phyloP scores from a whole-genome alignment of 768 basidiomycete genomes.

The Chlorophyllum brunneum region DNA sequence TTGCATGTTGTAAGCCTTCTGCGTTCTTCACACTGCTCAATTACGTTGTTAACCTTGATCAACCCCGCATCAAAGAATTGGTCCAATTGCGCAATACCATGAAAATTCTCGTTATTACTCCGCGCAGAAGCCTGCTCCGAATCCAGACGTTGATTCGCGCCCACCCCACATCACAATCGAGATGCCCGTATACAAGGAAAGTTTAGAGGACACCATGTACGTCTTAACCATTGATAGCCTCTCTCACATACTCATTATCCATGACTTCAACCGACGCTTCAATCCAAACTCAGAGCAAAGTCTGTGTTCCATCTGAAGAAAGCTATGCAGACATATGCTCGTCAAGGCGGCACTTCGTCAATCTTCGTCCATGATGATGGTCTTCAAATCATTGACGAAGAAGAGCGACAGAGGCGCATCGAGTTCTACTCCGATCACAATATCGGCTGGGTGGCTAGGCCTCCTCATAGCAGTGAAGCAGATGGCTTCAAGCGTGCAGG shows the following conservation, averaged over 20 bases:
- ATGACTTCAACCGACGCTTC: neutral
- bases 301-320: constrained; percentile 77
- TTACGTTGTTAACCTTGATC: constrained; percentile 18
- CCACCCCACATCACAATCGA: constrained; percentile 78
- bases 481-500: constrained; percentile 80
- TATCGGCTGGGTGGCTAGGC: constrained; percentile 83
- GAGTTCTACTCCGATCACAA: constrained; percentile 73
- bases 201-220: constrained; percentile 77
- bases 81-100: constrained; percentile 82
- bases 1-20: constrained; percentile 54
- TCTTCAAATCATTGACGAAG: constrained; percentile 58
- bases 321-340: constrained; percentile 88
- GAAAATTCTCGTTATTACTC: constrained; percentile 86
- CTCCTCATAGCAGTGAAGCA: constrained; percentile 54
- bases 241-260: neutral
- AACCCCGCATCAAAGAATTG: constrained; percentile 40
- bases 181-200: constrained; percentile 88
- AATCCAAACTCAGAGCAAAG: constrained; percentile 45
- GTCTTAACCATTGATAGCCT: constrained; percentile 28
- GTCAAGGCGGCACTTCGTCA: constrained; percentile 80
- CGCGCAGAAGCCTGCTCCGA: constrained; percentile 56
- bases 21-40: constrained; percentile 5
- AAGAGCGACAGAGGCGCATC: constrained; percentile 63
- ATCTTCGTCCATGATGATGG: constrained; percentile 87
- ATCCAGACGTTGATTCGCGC: constrained; percentile 56